phyloP scores from a whole-genome alignment of 305 asterid genomes.

The Striga hermonthica region DNA sequence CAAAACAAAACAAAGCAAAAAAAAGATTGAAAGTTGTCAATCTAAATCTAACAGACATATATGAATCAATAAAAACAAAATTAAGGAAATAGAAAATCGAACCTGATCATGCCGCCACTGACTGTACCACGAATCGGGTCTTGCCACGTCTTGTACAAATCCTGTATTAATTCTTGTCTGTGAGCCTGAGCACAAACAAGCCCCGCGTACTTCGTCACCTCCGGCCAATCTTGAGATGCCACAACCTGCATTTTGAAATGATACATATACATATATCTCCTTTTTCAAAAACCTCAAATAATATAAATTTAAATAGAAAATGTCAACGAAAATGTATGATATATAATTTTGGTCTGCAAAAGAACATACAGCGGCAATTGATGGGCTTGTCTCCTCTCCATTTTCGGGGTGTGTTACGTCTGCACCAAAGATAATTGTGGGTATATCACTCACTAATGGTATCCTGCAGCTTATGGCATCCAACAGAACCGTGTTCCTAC shows the following conservation, averaged over 20 bases:
- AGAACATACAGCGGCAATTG: conserved; percentile 89
- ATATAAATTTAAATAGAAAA: background rate
- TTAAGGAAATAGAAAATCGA: background rate
- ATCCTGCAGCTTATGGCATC: conserved; percentile 97
- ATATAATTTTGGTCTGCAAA: background rate
- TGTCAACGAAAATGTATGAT: no score
- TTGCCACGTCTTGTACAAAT: conserved; percentile 92
- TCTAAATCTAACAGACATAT: no score
- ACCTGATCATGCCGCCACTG: conserved; percentile 99
- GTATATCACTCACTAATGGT: conserved; percentile 94
- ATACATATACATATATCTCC: background rate
- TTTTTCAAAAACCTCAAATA: conserved; percentile 10
- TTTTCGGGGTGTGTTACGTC: conserved; percentile 98
- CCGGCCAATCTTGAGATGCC: conserved; percentile 99
- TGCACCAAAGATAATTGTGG: conserved; percentile 96
- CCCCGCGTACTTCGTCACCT: conserved; percentile 95
- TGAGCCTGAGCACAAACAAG: conserved; percentile 99
- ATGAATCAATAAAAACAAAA: background rate
- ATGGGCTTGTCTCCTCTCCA: conserved; percentile 96
- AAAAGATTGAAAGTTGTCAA: conserved; percentile 61
- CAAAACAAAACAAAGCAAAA: conserved; percentile 24
- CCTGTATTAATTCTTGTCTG: conserved; percentile 92
- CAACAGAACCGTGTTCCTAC: conserved; percentile 87
- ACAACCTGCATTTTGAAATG: conserved; percentile 58
- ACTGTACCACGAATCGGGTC: conserved; percentile 93